A percentile compares a stretch with the other conserved stretches of the same genome.
These are phyloP conservation scores for Fusarium sp. DNA, from an alignment of 2,329 filamentous ascomycete genomes.

Conservation along the genomic window DNA sequence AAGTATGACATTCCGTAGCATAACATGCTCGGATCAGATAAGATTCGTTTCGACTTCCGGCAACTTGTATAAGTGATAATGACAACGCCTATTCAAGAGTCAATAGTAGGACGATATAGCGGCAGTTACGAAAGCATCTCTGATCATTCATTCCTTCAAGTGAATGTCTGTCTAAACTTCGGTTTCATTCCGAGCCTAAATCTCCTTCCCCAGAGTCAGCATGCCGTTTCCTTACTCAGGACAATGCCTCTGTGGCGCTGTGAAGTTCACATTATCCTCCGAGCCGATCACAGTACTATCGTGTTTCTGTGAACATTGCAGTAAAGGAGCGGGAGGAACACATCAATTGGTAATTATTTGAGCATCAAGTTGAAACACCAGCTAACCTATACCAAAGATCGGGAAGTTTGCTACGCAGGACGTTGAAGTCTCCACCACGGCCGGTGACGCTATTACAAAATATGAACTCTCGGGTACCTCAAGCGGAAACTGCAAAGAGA, in stretches of 20 bases:
- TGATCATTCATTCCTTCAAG: no score
- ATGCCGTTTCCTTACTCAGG: slow-evolving; percentile 33
- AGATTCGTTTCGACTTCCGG: not conserved
- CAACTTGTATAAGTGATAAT: not conserved
- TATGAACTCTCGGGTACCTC: slow-evolving; percentile 40
- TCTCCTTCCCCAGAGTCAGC: no score
- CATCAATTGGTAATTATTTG: slow-evolving; percentile 29
- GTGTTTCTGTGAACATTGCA: slow-evolving; percentile 39
- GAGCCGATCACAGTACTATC: slow-evolving; percentile 32
- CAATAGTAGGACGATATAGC: not conserved
- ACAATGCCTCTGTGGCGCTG: slow-evolving; percentile 32
- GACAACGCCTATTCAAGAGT: not conserved
- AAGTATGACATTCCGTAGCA: not conserved
- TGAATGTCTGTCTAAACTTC: no score
- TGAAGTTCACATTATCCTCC: slow-evolving; percentile 18
- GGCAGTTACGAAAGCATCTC: accelerated
- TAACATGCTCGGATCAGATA: not conserved
- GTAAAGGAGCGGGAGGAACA: slow-evolving; percentile 31
- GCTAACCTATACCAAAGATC: slow-evolving; percentile 30
- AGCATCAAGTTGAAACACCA: no score
- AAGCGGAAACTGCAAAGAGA: slow-evolving; percentile 43
- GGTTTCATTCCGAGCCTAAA: no score
- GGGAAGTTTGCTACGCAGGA: slow-evolving; percentile 41
- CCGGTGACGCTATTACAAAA: slow-evolving; percentile 3
- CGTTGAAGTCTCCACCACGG: slow-evolving; percentile 7